A percentile compares a stretch with the other conserved stretches of the same genome.
phyloP scores from a whole-genome alignment of 768 basidiomycete species.

The Boletus tylopilopsis region DNA sequence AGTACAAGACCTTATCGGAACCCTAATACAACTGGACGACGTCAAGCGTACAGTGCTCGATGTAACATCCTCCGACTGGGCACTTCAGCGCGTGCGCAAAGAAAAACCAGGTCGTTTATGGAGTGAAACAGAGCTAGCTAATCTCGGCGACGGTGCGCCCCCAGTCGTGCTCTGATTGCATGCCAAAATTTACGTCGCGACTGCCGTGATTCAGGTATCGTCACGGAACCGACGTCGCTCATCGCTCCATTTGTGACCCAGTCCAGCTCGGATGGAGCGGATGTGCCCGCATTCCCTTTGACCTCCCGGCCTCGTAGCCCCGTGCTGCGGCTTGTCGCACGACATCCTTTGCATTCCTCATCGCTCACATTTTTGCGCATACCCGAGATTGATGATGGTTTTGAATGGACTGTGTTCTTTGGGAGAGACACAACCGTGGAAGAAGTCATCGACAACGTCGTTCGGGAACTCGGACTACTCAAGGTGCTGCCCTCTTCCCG shows the following conservation, averaged over 20 bases:
- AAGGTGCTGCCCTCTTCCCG: conserved; percentile 64
- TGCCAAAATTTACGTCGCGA: conserved; percentile 11
- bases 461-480: conserved; percentile 67
- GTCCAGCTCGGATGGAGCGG: conserved; percentile 27
- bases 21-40: conserved; percentile 44
- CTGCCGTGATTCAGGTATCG: conserved; percentile 39
- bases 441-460: conserved; percentile 49
- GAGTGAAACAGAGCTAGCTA: conserved; percentile 68
- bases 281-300: conserved; percentile 50
- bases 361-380: conserved; percentile 59
- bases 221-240: conserved; percentile 37
- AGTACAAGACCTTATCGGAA: conserved; percentile 57
- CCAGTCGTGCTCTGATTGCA: background rate
- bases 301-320: conserved; percentile 67
- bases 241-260: conserved; percentile 54
- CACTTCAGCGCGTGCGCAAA: conserved; percentile 57
- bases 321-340: conserved; percentile 65
- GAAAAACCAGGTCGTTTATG: conserved; percentile 60
- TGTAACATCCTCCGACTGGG: conserved; percentile 60
- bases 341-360: conserved; percentile 56
- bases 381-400: conserved; percentile 75
- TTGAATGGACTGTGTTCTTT: conserved; percentile 62
- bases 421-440: conserved; percentile 51
- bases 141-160: conserved; percentile 58
- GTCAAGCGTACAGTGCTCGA: conserved; percentile 54